phyloP scores from a whole-genome alignment of 129 eudicot species.

The Tanacetum coccineum region DNA sequence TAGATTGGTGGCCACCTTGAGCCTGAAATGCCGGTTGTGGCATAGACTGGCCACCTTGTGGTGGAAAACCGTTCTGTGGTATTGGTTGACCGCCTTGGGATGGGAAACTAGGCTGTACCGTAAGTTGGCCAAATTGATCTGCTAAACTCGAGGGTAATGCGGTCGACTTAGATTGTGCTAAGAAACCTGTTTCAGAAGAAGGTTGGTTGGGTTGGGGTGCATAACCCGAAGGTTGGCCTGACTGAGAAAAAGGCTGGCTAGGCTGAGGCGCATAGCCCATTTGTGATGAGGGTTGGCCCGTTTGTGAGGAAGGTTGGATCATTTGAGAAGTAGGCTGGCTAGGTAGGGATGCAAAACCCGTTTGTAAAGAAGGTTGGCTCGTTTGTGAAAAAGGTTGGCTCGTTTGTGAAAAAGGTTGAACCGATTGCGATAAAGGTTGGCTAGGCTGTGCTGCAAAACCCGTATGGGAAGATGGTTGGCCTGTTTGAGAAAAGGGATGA shows the following conservation, averaged over 20 bases:
- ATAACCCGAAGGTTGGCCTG: neutral
- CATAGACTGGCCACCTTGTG: slow-evolving; percentile 9
- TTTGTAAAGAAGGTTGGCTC: slow-evolving; percentile 6
- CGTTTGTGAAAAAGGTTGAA: neutral
- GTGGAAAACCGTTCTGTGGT: neutral
- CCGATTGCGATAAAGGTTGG: neutral
- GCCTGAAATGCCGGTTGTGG: slow-evolving; percentile 21
- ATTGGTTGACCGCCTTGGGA: neutral
- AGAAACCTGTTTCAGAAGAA: slow-evolving; percentile 20
- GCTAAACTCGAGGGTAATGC: slow-evolving; percentile 21
- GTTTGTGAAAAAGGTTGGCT: slow-evolving; percentile 6
- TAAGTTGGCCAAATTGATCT: slow-evolving; percentile 13
- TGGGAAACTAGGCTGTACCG: neutral
- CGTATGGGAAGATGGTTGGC: slow-evolving; percentile 18
- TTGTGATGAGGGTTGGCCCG: neutral
- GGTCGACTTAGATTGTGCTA: slow-evolving; percentile 32
- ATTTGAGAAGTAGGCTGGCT: neutral
- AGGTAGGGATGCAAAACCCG: neutral
- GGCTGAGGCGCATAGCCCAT: neutral
- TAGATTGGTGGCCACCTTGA: slow-evolving; percentile 29
- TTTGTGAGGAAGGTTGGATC: neutral
- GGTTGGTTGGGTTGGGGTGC: slow-evolving; percentile 7
- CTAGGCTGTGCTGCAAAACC: slow-evolving; percentile 23
- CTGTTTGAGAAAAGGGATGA: slow-evolving; percentile 16
- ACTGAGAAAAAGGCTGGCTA: neutral